Conservation (phyloP, 768 basidiomycete species). For the Boletus insuetus region DNA sequence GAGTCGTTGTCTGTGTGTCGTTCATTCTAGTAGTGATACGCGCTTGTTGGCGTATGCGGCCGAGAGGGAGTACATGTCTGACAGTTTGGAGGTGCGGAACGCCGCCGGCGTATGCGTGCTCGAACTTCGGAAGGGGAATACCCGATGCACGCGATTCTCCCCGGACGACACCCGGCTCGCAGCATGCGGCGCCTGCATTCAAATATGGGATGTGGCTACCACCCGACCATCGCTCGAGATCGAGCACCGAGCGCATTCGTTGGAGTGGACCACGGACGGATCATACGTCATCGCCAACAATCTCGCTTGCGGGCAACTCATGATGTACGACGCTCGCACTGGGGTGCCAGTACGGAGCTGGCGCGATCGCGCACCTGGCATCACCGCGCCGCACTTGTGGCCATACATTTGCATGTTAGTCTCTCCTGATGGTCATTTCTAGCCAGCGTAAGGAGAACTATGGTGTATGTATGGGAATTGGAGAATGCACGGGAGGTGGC, state of each 20-base stretch:
- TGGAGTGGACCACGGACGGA: conserved; percentile 26
- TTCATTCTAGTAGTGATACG: conserved; percentile 21
- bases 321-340: conserved; percentile 19
- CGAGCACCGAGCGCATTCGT: conserved; percentile 24
- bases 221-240: conserved; percentile 22
- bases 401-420: conserved; percentile 25
- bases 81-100: conserved; percentile 17
- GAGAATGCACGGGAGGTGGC: conserved; percentile 13
- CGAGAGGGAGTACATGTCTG: conserved; percentile 27
- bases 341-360: conserved; percentile 21
- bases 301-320: conserved; percentile 24
- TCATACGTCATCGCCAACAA: conserved; percentile 18
- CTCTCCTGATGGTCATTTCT: conserved; percentile 16
- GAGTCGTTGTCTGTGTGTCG: conserved; percentile 23
- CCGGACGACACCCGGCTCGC: conserved; percentile 23
- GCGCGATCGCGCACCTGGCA: conserved; percentile 9
- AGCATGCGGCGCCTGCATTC: conserved; percentile 23
- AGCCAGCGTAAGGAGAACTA: conserved; percentile 20
- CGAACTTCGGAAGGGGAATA: conserved; percentile 23
- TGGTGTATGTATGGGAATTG: conserved; percentile 18
- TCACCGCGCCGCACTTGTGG: conserved; percentile 13
- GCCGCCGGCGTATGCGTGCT: conserved; percentile 14
- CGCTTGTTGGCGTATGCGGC: conserved; percentile 21
- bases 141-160: conserved; percentile 25
- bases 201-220: conserved; percentile 20